phyloP scores from a whole-genome alignment of 2,329 filamentous ascomycete species.

The Apiospora aurea region DNA sequence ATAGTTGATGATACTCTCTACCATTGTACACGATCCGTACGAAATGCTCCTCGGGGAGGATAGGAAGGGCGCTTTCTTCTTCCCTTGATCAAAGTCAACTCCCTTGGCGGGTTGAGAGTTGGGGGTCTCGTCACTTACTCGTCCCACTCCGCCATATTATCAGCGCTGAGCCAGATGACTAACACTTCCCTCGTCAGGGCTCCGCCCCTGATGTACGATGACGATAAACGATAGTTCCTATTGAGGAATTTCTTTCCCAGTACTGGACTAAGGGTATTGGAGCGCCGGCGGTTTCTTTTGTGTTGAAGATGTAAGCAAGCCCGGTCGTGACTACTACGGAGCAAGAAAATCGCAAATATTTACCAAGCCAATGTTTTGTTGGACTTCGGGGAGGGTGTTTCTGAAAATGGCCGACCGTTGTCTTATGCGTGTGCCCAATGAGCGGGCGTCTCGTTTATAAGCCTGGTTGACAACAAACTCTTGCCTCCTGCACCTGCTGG shows the following conservation, averaged over 20 bases:
- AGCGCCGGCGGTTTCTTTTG: not conserved
- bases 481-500: not conserved
- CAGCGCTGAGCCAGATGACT: not conserved
- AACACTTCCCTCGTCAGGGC: not conserved
- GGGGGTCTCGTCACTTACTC: slow-evolving; percentile 16
- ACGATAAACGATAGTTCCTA: not conserved
- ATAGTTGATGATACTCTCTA: slow-evolving; percentile 71
- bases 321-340: not conserved
- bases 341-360: not conserved
- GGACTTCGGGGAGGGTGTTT: not conserved
- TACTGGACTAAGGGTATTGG: not conserved
- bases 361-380: not conserved
- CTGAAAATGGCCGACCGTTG: not conserved
- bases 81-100: not conserved
- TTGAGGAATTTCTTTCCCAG: not conserved
- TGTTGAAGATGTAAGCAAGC: not conserved
- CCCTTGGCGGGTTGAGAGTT: not conserved
- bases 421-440: not conserved
- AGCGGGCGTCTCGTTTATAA: not conserved
- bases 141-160: slow-evolving; percentile 12
- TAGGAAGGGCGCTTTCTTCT: slow-evolving; percentile 50
- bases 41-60: slow-evolving; percentile 55
- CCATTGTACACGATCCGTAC: slow-evolving; percentile 67
- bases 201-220: not conserved
- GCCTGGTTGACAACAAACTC: slow-evolving; percentile 11